Base-by-base conservation (phyloP, 2,329 filamentous ascomycete species). In the Fusarium tricinctum region DNA sequence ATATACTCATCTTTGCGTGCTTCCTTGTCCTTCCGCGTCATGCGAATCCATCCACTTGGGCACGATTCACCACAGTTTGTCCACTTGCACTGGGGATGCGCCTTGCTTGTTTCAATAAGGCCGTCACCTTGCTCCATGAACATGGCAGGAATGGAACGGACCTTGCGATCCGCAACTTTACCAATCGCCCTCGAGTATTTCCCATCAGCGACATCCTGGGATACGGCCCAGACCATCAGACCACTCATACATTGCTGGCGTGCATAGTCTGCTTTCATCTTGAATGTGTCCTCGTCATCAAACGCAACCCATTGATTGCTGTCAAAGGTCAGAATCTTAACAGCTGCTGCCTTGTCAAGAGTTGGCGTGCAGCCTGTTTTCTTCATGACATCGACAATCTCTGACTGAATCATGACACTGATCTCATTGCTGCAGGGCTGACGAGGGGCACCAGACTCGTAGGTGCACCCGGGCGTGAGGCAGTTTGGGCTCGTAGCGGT, bases 271-370 rank as follows among this genome's bases (percentile, higher is more conserved):
- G 57, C 43, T 56, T 76, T 75, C 42, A 73, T 22, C 45, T 71
- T 47, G 64, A 75, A 68, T 8, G 76, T 74, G 15, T 76, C 70
- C 15, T 57, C 70, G 46, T 78, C 76, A 43, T 79, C 77, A 50
- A 70, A 79, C 1, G 71, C 50, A 3, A 78, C 60, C 78, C 77
- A 79, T 40, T 78, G 72, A 38, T 74, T 63, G 6, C 10, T 19
- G 28, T 66, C 68, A 42, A 53, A 78, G 0, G 56, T 70, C 14
- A 76, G 30, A 10, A 68, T 56, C 47, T 78, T 77, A 5, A 77
- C 76, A 2, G 72, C 76, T 2, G 70, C 74, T 14, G 68, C 61
- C 40, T 71, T 63, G 44, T 78, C 57, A 30, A 63, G 58, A 6
- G 17, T 30, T 20, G 47, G 47, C n/a, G 5, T 50, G 23, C 22